Evolutionary conservation across 2,329 filamentous ascomycete genomes (phyloP).

Genomic region (Curvularia hawaiiensis): DNA sequence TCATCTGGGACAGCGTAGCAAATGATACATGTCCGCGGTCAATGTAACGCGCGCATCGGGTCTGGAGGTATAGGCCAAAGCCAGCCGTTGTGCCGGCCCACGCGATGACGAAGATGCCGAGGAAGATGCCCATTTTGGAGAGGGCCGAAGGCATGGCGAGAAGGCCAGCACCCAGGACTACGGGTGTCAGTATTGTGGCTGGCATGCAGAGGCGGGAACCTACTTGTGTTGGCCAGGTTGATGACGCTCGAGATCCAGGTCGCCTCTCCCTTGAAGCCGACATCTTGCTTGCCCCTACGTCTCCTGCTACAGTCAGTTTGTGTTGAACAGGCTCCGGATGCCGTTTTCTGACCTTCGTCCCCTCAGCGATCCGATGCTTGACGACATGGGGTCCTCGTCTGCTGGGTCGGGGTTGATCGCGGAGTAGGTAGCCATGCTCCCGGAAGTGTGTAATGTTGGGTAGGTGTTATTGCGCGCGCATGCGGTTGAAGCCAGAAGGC

Average conservation of each 20-base stretch:
- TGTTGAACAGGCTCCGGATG: not conserved
- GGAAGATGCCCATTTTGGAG: constrained; percentile 90
- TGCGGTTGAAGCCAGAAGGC: constrained; percentile 19
- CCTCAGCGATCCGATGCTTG: constrained; percentile 49
- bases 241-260: constrained; percentile 90
- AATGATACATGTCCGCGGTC: constrained; percentile 89
- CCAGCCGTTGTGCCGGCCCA: constrained; percentile 90
- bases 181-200: constrained; percentile 18
- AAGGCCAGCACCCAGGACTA: constrained; percentile 91
- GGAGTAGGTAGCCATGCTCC: constrained; percentile 54
- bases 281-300: constrained; percentile 70
- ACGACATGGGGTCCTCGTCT: constrained; percentile 49
- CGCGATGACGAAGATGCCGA: constrained; percentile 82
- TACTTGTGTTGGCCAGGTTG: constrained; percentile 96
- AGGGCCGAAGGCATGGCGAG: constrained; percentile 95
- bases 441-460: constrained; percentile 17
- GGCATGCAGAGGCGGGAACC: constrained; percentile 29
- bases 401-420: constrained; percentile 49
- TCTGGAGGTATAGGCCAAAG: constrained; percentile 94
- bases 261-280: constrained; percentile 73
- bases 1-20: constrained; percentile 95
- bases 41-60: constrained; percentile 89
- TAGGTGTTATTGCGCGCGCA: constrained; percentile 33
- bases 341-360: constrained; percentile 39
- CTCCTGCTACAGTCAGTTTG: constrained; percentile 51